These are phyloP conservation scores for Penicillium glabrum DNA, from an alignment of 2,329 filamentous ascomycete genomes.

Conservation along the genomic window DNA sequence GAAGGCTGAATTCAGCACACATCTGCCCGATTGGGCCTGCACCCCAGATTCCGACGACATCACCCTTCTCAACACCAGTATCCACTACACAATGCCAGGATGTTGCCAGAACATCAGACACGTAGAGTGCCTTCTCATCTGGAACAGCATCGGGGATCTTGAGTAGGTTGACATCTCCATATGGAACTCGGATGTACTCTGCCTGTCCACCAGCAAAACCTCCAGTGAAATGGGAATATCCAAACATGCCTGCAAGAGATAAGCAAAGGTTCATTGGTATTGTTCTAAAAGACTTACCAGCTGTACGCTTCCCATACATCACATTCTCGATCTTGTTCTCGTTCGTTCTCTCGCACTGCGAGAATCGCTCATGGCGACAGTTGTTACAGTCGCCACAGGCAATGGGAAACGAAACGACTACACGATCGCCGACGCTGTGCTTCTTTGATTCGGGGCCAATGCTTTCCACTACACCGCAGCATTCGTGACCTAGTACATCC, in stretches of 20 bases:
- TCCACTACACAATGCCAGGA: conserved; percentile 82
- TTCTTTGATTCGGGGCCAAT: conserved; percentile 57
- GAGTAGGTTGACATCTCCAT: conserved; percentile 77
- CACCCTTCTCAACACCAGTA: conserved; percentile 73
- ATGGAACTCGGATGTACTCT: conserved; percentile 80
- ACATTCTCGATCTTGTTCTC: conserved; percentile 67
- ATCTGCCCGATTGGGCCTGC: conserved; percentile 84
- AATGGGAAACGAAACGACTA: conserved; percentile 86
- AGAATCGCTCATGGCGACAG: conserved; percentile 75
- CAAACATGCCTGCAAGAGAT: conserved; percentile 57
- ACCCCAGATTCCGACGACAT: conserved; percentile 83
- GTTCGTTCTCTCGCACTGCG: conserved; percentile 79
- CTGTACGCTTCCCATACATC: conserved; percentile 77
- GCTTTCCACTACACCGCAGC: conserved; percentile 53
- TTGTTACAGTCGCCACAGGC: conserved; percentile 68
- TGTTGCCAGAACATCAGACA: conserved; percentile 78
- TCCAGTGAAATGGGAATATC: conserved; percentile 74
- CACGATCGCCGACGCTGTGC: conserved; percentile 62
- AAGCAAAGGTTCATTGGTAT: background rate
- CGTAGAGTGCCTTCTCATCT: conserved; percentile 79
- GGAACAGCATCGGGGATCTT: conserved; percentile 76
- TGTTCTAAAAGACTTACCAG: conserved; percentile 51
- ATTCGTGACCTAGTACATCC: conserved; percentile 66
- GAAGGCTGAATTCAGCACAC: conserved; percentile 64
- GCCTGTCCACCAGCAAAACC: conserved; percentile 87